phyloP scores from a whole-genome alignment of 2,329 filamentous ascomycete species.

The Colletotrichum tamarilloi region DNA sequence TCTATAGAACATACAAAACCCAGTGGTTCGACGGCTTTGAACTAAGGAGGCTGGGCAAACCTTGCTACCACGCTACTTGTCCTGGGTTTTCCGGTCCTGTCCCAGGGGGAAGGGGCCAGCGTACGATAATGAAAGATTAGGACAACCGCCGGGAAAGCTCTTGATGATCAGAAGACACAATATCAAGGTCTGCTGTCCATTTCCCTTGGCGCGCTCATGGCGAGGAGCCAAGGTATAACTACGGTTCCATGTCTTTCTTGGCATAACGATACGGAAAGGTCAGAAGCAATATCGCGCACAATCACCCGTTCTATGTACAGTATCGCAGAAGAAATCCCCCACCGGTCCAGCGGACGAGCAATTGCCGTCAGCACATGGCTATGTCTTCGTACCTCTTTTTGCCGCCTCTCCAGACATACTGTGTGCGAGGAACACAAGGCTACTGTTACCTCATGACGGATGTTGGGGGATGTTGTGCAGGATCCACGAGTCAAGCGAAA shows the following conservation, averaged over 20 bases:
- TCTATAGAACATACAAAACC: constrained; percentile 19
- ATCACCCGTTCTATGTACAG: background rate
- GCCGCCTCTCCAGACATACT: background rate
- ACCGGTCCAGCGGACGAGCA: background rate
- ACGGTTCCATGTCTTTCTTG: constrained; percentile 28
- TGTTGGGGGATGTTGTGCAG: constrained; percentile 45
- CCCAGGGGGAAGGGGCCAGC: constrained; percentile 1
- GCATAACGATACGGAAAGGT: constrained; percentile 6
- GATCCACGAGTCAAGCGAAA: constrained; percentile 50
- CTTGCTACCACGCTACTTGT: constrained; percentile 6
- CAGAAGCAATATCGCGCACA: constrained; percentile 21
- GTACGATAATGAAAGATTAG: background rate
- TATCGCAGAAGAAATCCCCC: background rate
- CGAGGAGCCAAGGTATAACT: constrained; percentile 1
- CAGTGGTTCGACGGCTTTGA: constrained; percentile 14
- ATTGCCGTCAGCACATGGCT: background rate
- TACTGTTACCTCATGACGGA: constrained; percentile 13
- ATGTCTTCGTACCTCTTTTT: background rate
- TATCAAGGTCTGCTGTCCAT: constrained; percentile 8
- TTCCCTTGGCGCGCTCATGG: constrained; percentile 8
- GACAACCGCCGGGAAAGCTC: background rate
- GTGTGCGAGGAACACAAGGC: constrained; percentile 2
- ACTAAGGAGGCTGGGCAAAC: constrained; percentile 16
- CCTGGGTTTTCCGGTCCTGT: constrained; percentile 21
- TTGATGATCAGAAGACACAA: constrained; percentile 19